Base-by-base conservation (phyloP, 495 filamentous ascomycete species). In the Pseudevernia furfuracea region DNA sequence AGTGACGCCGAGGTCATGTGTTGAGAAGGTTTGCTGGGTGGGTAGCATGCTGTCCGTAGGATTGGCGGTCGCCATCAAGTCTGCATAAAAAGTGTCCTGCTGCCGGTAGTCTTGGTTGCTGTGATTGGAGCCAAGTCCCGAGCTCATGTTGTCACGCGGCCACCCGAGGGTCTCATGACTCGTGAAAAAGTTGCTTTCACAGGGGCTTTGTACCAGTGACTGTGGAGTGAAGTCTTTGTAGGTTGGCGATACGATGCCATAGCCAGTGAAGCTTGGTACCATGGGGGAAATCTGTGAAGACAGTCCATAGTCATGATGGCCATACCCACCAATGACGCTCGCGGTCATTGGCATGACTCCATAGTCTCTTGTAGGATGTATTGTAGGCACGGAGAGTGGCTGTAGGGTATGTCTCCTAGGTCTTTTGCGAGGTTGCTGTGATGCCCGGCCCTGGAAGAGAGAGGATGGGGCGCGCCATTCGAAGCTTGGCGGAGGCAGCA, bases 251-350 rank as follows among this genome's bases (percentile, higher is more conserved):
- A 60, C 36, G 25, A 66, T 56, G 34, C 64, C 63, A 49, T 68
- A 70, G 38, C 62, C 49, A 15, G 65, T 57, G 58, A 71, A 71
- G 25, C 37, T 63, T 17, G 70, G 62, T 4, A 66, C 66, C 66
- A 70, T 68, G 30, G 70, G 70, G 23, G 70, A 72, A 58, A 71
- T 77, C 62, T 81, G 77, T 62, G 75, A 64, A 9, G 79, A 79
- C 23, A 77, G 75, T 25, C 73, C 75, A 62, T 73, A 79, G 57
- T 76, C 75, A 55, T 74, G 76, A 52, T 78, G 77, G 34, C 75
- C 76, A 65, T 75, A 81, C 23, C 78, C 75, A 37, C 74, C 74
- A 14, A 79, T 46, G 4, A 76, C 78, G 55, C 72, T 71, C 2
- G 76, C 72, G 14, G 79, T 79, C 44, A 75, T 74, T 15, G 78